Evolutionary conservation across 352 stramenopile species (phyloP).

Genomic region (Phytophthora sansomeana): DNA sequence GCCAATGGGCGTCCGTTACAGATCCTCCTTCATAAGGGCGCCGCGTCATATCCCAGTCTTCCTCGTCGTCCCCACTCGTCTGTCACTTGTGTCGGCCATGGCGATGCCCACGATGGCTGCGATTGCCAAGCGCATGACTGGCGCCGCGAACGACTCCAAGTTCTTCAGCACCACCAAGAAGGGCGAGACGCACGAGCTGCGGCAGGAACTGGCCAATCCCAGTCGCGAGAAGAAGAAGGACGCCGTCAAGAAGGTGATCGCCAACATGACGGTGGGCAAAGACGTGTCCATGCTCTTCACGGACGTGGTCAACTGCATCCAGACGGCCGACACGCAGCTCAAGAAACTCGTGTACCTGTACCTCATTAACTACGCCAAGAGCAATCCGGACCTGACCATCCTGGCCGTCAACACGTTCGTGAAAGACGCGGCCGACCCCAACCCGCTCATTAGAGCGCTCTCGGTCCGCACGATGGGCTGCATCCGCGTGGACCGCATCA

Average conservation of each 20-base stretch:
- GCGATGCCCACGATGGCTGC: conserved; percentile 90
- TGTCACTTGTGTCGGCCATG: conserved; percentile 39
- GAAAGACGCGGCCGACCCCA: conserved; percentile 90
- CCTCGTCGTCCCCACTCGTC: too few species aligned
- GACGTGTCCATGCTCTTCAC: conserved; percentile 99
- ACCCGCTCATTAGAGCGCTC: conserved; percentile 96
- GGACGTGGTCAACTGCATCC: conserved; percentile 99
- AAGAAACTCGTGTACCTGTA: conserved; percentile 99
- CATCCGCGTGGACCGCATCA: conserved; percentile 99
- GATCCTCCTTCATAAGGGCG: conserved; percentile 16
- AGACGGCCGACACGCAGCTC: conserved; percentile 98
- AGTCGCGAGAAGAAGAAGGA: conserved; percentile 99
- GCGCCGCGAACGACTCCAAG: conserved; percentile 95
- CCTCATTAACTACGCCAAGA: conserved; percentile 99
- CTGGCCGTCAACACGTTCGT: conserved; percentile 99
- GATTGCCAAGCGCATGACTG: conserved; percentile 89
- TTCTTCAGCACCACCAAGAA: conserved; percentile 99
- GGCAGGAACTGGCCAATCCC: conserved; percentile 97
- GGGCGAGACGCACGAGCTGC: conserved; percentile 98
- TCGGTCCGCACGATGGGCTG: conserved; percentile 99
- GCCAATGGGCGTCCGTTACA: conserved; percentile 35
- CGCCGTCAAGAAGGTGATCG: conserved; percentile 99
- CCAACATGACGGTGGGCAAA: conserved; percentile 99
- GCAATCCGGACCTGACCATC: conserved; percentile 98
- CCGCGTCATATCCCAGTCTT: conserved; percentile 9